Base-by-base conservation (phyloP, 805 yeast species). In the Starmerella vaccinii region DNA sequence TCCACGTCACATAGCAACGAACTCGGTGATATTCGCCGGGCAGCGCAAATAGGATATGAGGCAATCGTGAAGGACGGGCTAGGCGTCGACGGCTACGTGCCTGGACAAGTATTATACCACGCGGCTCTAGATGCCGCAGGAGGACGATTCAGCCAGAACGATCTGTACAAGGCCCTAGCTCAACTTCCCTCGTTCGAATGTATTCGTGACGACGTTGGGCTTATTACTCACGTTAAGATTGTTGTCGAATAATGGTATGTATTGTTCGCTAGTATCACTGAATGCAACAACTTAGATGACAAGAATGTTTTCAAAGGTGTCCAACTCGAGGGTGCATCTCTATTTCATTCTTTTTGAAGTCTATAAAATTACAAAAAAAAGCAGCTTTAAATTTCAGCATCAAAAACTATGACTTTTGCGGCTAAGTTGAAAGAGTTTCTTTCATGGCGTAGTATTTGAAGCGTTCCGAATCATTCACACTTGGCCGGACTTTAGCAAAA, bases 401-500 rank as follows among this genome's bases (percentile, higher is more conserved):
- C n/a, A n/a, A n/a, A n/a, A n/a, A n/a, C n/a, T n/a, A n/a, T n/a
- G n/a, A n/a, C n/a, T n/a, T n/a, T n/a, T n/a, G n/a, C 15, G 35
- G 35, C 37, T 22, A 2, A 43, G 29, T n/a, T 3, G 59, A 90
- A 77, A 86, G 74, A 55, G 80, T 74, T 63, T 76, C 81, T 58
- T 82, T 84, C 61, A 87, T 68, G 56, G 74, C 71, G 52, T 85
- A 92, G 63, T 89, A 89, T 61, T 81, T 84, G 38, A 70, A 59
- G 55, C 96, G 75, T 62, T 89, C 97, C 54, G 72, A 74, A 62
- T 87, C 97, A 57, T 88, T 81, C 5, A 90, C 98, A 64, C 95
- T 84, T 0, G 97, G 97, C 55, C 82, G 81, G 18, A 92, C 86
- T 55, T 78, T 78, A 29, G 70, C 69, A 53, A 92, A 74, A 0